Evolutionary conservation across 495 filamentous ascomycete genomes (phyloP), one percentile per base, ranked within the genome.

Genomic region (Talaromyces thailandensis): DNA sequence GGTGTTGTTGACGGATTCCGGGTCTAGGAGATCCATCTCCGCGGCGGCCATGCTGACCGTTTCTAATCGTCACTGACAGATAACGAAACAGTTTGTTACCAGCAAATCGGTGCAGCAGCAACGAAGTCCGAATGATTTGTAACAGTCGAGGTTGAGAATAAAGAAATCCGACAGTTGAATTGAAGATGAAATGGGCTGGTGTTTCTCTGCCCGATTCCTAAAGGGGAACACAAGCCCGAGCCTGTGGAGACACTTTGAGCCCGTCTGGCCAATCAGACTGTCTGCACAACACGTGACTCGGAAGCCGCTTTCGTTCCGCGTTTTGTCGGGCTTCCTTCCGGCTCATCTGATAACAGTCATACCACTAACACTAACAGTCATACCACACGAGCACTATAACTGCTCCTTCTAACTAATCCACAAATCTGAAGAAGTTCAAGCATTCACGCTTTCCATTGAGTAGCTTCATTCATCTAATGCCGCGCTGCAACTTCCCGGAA

Each of bases 191-290:
- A n/a, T 23, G 12, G 43, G 43, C 43, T 29, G 59, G 21, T 50
- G 45, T 25, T 31, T 23, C 59, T 21, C 24, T 48, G 12, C 26
- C 37, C 59, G 24, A 61, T 29, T 23, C 59, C 43, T 12, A 32
- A 61, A 31, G 26, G 45, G 59, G 59, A 61, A 51, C 23, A 18
- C 59, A 50, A 18, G 6, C n/a, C 59, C 59, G 59, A 61, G 43
- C 24, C 23, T 5, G 43, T 45, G 43, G 43, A 6, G 31, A 12
- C 31, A 2, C 0, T 35, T 35, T 35, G 9, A 35, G 23, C 4
- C 4, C 43, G 18, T n/a, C 28, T 25, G 28, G 26, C 59, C 59
- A 61, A 61, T 61, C 4, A 52, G 24, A 25, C 1, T 26, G 23
- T 23, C n/a, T 4, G n/a, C 0, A 3, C 8, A 31, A 56, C 52